A percentile compares a stretch with the other conserved stretches of the same genome.
These are phyloP conservation scores for Aplosporella prunicola DNA, from an alignment of 2,329 filamentous ascomycete genomes.

Conservation along the genomic window DNA sequence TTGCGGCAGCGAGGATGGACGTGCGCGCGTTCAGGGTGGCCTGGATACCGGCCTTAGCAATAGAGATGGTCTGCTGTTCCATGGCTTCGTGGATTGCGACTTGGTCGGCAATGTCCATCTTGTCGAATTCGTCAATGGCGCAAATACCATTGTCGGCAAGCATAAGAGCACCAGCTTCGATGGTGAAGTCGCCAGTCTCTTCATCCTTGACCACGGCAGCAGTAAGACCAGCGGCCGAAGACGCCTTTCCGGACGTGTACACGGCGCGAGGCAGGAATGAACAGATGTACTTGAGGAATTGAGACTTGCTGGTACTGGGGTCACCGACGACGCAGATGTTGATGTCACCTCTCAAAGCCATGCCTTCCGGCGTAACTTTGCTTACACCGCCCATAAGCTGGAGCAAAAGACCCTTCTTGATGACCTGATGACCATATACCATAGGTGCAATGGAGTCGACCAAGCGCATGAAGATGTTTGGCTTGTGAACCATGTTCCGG, in stretches of 20 bases:
- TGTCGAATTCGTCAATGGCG: slow-evolving; percentile 98
- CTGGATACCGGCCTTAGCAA: slow-evolving; percentile 96
- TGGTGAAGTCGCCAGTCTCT: slow-evolving; percentile 97
- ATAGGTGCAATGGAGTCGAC: slow-evolving; percentile 93
- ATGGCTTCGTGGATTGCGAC: slow-evolving; percentile 99
- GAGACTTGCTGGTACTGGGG: slow-evolving; percentile 92
- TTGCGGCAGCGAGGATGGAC: slow-evolving; percentile 89
- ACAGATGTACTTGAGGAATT: slow-evolving; percentile 97
- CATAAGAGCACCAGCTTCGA: slow-evolving; percentile 97
- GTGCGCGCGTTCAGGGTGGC: slow-evolving; percentile 94
- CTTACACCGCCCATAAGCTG: slow-evolving; percentile 94
- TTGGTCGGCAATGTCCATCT: slow-evolving; percentile 96
- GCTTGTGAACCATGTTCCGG: slow-evolving; percentile 84
- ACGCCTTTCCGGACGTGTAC: slow-evolving; percentile 96
- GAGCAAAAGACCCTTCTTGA: slow-evolving; percentile 91
- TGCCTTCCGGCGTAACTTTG: slow-evolving; percentile 86
- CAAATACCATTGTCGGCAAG: slow-evolving; percentile 94
- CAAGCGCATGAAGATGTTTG: slow-evolving; percentile 86
- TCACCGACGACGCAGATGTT: slow-evolving; percentile 98
- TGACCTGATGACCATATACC: slow-evolving; percentile 93
- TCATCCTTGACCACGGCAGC: slow-evolving; percentile 96
- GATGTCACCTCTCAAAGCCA: slow-evolving; percentile 92
- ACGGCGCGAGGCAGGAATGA: slow-evolving; percentile 93
- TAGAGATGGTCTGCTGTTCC: slow-evolving; percentile 99
- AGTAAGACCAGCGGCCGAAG: slow-evolving; percentile 92